Evolutionary conservation across 257 asterid species (phyloP).

Genomic region (Craterostigma plantagineum): DNA sequence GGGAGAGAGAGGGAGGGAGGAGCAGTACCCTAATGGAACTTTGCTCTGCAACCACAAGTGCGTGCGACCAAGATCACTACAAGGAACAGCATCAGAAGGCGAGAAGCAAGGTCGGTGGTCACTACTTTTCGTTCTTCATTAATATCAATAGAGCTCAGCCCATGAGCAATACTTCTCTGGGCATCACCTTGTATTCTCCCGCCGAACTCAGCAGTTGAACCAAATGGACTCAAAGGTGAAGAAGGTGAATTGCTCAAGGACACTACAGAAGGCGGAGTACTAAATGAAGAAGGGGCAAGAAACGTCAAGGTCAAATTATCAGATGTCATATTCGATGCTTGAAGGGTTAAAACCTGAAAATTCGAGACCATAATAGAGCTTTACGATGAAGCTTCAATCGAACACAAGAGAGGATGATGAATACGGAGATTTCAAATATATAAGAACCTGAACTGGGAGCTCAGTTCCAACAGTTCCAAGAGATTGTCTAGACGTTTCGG

Average conservation of each 20-base stretch:
- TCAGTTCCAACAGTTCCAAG: constrained; percentile 56
- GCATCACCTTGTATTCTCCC: constrained; percentile 23
- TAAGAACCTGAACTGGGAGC: constrained; percentile 79
- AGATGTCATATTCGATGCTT: constrained; percentile 84
- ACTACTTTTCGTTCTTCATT: constrained; percentile 27
- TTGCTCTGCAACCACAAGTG: constrained; percentile 98
- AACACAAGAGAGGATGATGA: neutral
- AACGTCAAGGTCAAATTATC: constrained; percentile 81
- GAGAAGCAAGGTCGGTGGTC: constrained; percentile 17
- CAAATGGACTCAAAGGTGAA: constrained; percentile 39
- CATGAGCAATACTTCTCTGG: constrained; percentile 17
- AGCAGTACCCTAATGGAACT: constrained; percentile 81
- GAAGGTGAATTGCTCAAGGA: constrained; percentile 54
- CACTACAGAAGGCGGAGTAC: constrained; percentile 81
- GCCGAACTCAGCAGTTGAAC: constrained; percentile 22
- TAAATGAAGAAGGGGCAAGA: constrained; percentile 94
- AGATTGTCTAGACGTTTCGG: constrained; percentile 74
- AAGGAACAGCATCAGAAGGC: constrained; percentile 47
- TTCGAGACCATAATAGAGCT: constrained; percentile 9
- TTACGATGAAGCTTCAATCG: constrained; percentile 12
- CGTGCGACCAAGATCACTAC: constrained; percentile 67
- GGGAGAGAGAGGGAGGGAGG: neutral
- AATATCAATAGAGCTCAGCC: constrained; percentile 13
- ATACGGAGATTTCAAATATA: neutral
- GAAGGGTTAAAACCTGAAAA: constrained; percentile 84